Base-by-base conservation (phyloP, 148 eudicot species). In the Silene conica region DNA sequence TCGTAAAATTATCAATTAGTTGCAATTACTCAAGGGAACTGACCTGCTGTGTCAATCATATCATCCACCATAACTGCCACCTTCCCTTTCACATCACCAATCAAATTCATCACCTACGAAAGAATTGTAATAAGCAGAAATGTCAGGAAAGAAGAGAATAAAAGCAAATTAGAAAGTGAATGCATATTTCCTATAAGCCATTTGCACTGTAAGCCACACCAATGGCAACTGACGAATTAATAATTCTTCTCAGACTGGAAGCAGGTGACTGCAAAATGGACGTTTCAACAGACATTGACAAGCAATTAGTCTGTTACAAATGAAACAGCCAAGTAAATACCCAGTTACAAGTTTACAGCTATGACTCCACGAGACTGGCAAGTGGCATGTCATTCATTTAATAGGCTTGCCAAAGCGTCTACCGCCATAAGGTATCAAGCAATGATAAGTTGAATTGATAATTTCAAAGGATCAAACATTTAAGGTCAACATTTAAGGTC, bases 21-120 rank as follows among this genome's bases (percentile, higher is more conserved):
- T 38, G 43, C 43, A 38, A 38, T 38, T 5, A 38, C 8, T 38
- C 43, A 38, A 48, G 58, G n/a, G 45, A 59, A 80, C 87, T 84
- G 71, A 93, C 98, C 98, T 74, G 97, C 98, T 28, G 98, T 93
- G 81, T 93, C 98, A 80, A 93, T 93, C 98, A 93, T 93, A 76
- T 93, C 98, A 83, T 93, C 98, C 71, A 93, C 89, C 98, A 93
- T 89, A 38, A 93, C 96, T 48, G 98, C 98, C 25, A 93, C 98
- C 81, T 93, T 93, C 71, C 98, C 98, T 82, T 82, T 91, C 38
- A 93, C 98, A 83, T 93, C 98, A 69, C 98, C 98, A 77, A 93
- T 93, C 82, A 93, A 80, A 85, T 93, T 93, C 98, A 93, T 93
- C 65, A 91, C 98, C 97, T 93, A 81, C 71, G 79, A 75, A 23